Evolutionary conservation across 2,329 filamentous ascomycete species (phyloP).

Genomic region (Colletotrichum plurivorum): DNA sequence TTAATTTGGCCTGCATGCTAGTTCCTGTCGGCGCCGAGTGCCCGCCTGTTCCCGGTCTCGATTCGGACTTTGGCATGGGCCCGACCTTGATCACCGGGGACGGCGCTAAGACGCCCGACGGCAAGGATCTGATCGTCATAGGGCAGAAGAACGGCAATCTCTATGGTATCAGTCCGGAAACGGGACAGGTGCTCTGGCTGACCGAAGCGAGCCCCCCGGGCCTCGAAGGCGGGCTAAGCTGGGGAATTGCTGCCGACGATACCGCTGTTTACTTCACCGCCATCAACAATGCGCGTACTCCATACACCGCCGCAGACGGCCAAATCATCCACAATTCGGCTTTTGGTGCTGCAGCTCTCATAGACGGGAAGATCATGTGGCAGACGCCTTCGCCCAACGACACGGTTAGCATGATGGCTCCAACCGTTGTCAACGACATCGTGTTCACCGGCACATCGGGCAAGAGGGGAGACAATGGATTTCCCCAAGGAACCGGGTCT

Average conservation of each 20-base stretch:
- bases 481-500: neutral
- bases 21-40: neutral
- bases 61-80: conserved; percentile 7
- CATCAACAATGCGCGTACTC: conserved; percentile 5
- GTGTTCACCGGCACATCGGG: neutral
- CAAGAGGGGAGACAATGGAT: neutral
- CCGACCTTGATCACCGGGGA: neutral
- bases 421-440: neutral
- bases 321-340: neutral
- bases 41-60: neutral
- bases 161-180: neutral
- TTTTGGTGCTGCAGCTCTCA: neutral
- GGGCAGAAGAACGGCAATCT: conserved; percentile 17
- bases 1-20: neutral
- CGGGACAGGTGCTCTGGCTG: conserved; percentile 1
- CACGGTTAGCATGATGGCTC: neutral
- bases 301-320: neutral
- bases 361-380: conserved; percentile 2
- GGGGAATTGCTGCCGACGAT: neutral
- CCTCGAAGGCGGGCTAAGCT: conserved; percentile 3
- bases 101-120: neutral
- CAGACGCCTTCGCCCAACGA: neutral
- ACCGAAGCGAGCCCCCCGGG: neutral
- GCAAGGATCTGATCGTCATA: conserved; percentile 6
- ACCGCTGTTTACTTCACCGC: neutral